Base-by-base conservation (phyloP, 192 early-diverging fungal species). In the Rhizoclosmatium sp. region DNA sequence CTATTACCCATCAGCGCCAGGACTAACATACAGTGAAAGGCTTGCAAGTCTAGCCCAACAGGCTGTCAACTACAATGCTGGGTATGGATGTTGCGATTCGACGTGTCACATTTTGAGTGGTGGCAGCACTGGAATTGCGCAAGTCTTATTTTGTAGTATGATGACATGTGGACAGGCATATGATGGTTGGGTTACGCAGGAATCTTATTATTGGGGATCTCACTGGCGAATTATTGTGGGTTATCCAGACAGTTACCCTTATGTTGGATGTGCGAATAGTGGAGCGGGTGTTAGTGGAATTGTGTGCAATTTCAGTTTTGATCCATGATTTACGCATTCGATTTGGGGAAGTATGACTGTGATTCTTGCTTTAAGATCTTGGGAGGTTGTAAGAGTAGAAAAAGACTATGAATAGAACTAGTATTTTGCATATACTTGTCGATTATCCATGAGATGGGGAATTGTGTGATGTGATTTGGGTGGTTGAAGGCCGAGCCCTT, bases 161-260 rank as follows among this genome's bases (percentile, higher is more conserved):
- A 10, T 45, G 12, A 59, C 21, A 9, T 75, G 73, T 46, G 9
- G 7, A 21, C n/a, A 60, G 51, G 73, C 73, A 4, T 75, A 62
- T 39, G n/a, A 47, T 46, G 73, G 73, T 2, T 75, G 73, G 73
- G 73, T 75, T 1, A 64, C 58, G 3, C 9, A 69, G 14, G 73
- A 75, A 23, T 56, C 73, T 1, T 4, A 4, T 0, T 46, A 46
- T 16, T 42, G 42, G 48, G 73, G 73, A 4, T 45, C 59, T 9
- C 73, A 75, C 62, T 75, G 47, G 44, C n/a, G 14, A n/a, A 75
- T 40, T 64, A 75, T 75, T 47, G 73, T 75, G 31, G 73, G 73
- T 7, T 75, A 62, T 39, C 73, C 73, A 7, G 46, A 21, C 1
- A 56, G 62, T 47, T 75, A 62, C 39, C 73, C 73, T 3, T 75